These are phyloP conservation scores for Xanthoconium stramineum DNA, from an alignment of 768 basidiomycete species.

Conservation along the genomic window DNA sequence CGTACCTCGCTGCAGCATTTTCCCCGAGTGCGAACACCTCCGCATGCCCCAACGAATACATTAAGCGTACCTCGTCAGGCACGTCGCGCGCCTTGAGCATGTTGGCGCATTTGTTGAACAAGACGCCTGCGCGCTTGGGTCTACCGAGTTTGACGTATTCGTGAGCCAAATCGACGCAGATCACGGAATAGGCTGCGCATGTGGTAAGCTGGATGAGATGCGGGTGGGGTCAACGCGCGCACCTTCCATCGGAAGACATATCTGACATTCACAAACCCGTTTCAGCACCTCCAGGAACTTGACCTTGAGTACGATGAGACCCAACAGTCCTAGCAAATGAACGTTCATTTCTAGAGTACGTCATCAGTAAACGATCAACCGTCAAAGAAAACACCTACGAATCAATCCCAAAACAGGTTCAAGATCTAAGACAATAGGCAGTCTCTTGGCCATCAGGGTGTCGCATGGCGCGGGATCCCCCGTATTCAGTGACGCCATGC, in stretches of 20 bases:
- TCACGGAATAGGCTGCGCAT: constrained; percentile 52
- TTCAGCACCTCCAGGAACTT: constrained; percentile 64
- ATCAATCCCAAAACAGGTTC: constrained; percentile 44
- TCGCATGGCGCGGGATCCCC: constrained; percentile 1
- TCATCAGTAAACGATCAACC: background rate
- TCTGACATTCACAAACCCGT: constrained; percentile 52
- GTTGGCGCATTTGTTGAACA: constrained; percentile 60
- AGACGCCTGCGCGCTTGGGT: constrained; percentile 52
- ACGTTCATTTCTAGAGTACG: constrained; percentile 46
- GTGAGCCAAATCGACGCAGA: constrained; percentile 70
- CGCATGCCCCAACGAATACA: constrained; percentile 63
- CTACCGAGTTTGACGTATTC: constrained; percentile 83
- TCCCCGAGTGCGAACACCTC: constrained; percentile 58
- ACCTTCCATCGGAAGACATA: constrained; percentile 48
- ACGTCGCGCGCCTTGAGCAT: constrained; percentile 42
- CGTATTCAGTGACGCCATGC: constrained; percentile 19
- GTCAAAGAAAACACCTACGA: constrained; percentile 39
- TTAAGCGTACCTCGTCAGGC: constrained; percentile 49
- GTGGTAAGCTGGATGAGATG: constrained; percentile 9
- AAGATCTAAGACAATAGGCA: constrained; percentile 21
- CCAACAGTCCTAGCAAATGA: constrained; percentile 67
- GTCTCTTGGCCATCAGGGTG: background rate
- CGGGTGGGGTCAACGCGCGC: constrained; percentile 6
- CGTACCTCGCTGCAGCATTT: constrained; percentile 58
- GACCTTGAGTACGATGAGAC: constrained; percentile 61